phyloP scores from a whole-genome alignment of 257 asterid species.

The Solanum lignicaule region DNA sequence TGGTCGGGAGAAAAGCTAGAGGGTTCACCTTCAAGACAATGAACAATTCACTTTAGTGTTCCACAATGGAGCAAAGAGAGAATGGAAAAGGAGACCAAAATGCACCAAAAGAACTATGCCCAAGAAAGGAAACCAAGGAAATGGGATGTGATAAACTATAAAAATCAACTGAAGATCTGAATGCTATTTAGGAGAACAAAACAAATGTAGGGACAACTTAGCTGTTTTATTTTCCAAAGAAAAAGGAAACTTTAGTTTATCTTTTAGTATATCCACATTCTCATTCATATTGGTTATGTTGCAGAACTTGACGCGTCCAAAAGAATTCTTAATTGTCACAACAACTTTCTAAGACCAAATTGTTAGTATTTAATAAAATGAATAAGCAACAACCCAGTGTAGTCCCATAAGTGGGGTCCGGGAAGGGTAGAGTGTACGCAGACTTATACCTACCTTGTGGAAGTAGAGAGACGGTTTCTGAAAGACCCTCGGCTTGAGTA shows the following conservation, averaged over 20 bases:
- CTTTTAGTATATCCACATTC: background rate
- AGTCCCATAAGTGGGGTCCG: background rate
- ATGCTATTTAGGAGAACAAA: background rate
- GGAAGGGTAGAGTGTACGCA: background rate
- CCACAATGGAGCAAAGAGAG: background rate
- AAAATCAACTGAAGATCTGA: background rate
- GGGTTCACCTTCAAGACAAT: background rate
- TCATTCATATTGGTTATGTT: background rate
- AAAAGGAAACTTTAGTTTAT: background rate
- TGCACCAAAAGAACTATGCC: background rate
- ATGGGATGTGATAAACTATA: background rate
- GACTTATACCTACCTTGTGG: background rate
- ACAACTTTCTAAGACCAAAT: background rate
- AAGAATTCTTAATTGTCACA: background rate
- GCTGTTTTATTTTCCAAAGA: background rate
- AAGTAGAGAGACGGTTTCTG: background rate
- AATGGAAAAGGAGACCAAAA: background rate
- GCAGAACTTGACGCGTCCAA: background rate
- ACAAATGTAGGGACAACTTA: background rate
- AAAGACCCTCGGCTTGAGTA: background rate
- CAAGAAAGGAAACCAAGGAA: background rate
- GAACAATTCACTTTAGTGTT: background rate
- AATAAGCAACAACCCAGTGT: background rate
- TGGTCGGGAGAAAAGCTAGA: background rate
- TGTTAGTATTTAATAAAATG: background rate